Conservation (phyloP, 2,329 filamentous ascomycete species). For the Truncatella angustata region DNA sequence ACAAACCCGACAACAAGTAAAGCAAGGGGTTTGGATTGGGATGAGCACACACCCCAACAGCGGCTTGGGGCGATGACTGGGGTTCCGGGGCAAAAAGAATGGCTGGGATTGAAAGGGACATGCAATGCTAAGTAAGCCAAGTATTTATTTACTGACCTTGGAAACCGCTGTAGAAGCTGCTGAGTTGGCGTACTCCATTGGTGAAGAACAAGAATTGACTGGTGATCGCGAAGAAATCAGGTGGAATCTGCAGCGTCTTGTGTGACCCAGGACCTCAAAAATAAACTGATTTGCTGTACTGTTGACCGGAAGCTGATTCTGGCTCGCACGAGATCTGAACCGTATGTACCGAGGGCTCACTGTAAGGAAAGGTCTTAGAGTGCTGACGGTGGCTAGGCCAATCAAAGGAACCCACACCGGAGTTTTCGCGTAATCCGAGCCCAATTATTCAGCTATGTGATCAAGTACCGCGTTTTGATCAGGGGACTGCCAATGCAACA, state of each 20-base stretch:
- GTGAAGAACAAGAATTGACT: not conserved
- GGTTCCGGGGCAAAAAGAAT: too few species aligned
- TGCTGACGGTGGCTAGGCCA: constrained; percentile 1
- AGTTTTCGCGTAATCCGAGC: constrained; percentile 2
- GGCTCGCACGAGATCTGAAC: not conserved
- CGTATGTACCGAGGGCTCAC: not conserved
- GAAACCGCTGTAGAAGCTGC: not conserved
- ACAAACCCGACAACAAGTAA: too few species aligned
- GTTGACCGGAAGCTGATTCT: not conserved
- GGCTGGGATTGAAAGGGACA: constrained; percentile 1
- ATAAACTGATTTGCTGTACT: not conserved
- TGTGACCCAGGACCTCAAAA: not conserved
- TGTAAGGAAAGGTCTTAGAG: not conserved
- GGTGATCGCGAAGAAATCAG: constrained; percentile 8
- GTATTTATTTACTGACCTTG: constrained; percentile 10
- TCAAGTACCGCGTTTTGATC: not conserved
- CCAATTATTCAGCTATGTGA: constrained; percentile 4
- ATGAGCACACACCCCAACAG: not conserved
- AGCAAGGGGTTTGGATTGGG: not conserved
- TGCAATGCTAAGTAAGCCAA: constrained; percentile 3
- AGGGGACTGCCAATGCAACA: not conserved
- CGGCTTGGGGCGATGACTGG: not conserved
- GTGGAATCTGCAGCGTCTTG: constrained; percentile 4
- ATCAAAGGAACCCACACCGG: not conserved
- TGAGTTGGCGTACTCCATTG: constrained; percentile 5